Percentiles rank a stretch among this genome's conserved stretches.
Evolutionary conservation across 1,284 basidiomycete species (phyloP).

Genomic region (Sparassis latifolia): DNA sequence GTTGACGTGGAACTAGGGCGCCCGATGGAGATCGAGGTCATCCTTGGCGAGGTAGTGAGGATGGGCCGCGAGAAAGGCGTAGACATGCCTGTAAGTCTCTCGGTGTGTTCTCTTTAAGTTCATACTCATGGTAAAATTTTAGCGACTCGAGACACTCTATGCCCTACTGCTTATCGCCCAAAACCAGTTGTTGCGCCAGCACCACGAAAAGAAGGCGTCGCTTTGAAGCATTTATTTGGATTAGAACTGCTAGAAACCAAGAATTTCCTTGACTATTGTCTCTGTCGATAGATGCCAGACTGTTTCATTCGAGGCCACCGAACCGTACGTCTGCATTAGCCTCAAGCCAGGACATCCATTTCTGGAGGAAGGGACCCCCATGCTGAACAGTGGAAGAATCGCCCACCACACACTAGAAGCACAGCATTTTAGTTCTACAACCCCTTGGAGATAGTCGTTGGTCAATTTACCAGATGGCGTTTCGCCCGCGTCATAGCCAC

Average conservation of each 20-base stretch:
- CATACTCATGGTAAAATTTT: slow-evolving; percentile 1
- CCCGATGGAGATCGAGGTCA: slow-evolving; percentile 61
- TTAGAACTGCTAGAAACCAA: too few relatives aligned
- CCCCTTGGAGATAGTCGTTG: slow-evolving; percentile 35
- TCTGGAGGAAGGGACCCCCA: slow-evolving; percentile 77
- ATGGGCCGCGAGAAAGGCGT: slow-evolving; percentile 42
- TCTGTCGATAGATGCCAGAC: too few relatives aligned
- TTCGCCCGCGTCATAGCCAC: slow-evolving; percentile 94
- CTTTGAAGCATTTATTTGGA: neutral
- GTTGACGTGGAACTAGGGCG: slow-evolving; percentile 45
- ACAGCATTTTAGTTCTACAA: neutral
- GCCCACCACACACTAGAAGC: slow-evolving; percentile 76
- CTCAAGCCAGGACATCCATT: slow-evolving; percentile 90
- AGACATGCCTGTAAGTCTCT: slow-evolving; percentile 41
- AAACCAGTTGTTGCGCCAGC: slow-evolving; percentile 31
- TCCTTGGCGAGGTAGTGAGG: slow-evolving; percentile 56
- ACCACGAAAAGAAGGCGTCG: neutral
- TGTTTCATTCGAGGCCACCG: slow-evolving; percentile 52
- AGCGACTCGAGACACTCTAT: slow-evolving; percentile 48
- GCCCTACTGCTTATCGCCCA: slow-evolving; percentile 42
- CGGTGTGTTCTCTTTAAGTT: neutral
- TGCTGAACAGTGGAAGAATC: slow-evolving; percentile 86
- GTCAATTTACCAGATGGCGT: slow-evolving; percentile 78
- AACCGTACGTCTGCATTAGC: slow-evolving; percentile 84
- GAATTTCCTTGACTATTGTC: too few relatives aligned